Conservation (phyloP, 768 basidiomycete genomes). For the Rickenella mellea region DNA sequence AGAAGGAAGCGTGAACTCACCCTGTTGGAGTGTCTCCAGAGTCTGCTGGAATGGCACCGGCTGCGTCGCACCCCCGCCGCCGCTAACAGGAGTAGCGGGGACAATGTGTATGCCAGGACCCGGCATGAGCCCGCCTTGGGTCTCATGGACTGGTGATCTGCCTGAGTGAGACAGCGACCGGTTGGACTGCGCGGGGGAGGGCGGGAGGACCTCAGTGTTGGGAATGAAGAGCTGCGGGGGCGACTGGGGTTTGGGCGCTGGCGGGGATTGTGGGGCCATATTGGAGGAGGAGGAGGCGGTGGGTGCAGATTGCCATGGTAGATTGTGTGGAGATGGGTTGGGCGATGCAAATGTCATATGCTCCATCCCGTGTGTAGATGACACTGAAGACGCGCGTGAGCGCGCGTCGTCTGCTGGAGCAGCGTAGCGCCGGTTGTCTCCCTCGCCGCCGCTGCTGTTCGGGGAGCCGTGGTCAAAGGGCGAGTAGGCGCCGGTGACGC, state of each 20-base stretch:
- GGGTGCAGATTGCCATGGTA: slow-evolving; percentile 55
- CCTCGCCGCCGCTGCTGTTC: slow-evolving; percentile 39
- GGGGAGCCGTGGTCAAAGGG: slow-evolving; percentile 60
- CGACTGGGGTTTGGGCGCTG: slow-evolving; percentile 47
- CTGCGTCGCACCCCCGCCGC: slow-evolving; percentile 45
- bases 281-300: slow-evolving; percentile 39
- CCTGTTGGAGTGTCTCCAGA: slow-evolving; percentile 41
- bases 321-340: slow-evolving; percentile 40
- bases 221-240: slow-evolving; percentile 56
- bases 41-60: slow-evolving; percentile 43
- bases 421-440: slow-evolving; percentile 21
- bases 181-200: slow-evolving; percentile 25
- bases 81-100: slow-evolving; percentile 72
- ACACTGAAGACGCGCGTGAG: slow-evolving; percentile 59
- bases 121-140: slow-evolving; percentile 28
- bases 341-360: slow-evolving; percentile 37
- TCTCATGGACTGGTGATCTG: neutral
- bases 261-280: slow-evolving; percentile 23
- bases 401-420: slow-evolving; percentile 34
- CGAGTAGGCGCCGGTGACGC: slow-evolving; percentile 12
- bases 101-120: slow-evolving; percentile 71
- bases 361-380: slow-evolving; percentile 36
- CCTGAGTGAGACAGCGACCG: slow-evolving; percentile 23
- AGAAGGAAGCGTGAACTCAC: slow-evolving; percentile 25
- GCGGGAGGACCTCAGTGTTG: slow-evolving; percentile 10